Base-by-base conservation (phyloP, 1,139 yeast genomes). In the Lodderomyces metapsilosis region DNA sequence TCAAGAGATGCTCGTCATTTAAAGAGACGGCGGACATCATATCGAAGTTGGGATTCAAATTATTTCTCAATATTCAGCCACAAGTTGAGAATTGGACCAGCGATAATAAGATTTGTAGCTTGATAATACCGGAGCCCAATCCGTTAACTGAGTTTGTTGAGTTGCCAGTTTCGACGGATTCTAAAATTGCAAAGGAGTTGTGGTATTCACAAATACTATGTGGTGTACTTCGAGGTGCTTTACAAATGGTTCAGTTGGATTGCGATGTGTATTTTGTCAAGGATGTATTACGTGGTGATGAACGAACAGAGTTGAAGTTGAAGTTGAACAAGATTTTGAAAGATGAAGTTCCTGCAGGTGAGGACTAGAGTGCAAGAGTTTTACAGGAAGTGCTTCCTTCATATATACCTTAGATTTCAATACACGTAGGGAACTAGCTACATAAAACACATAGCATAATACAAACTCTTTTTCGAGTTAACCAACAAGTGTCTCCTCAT, bases 341-440 rank as follows among this genome's bases (percentile, higher is more conserved):
- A 60, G 98, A 92, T 58, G 98, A 92, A 65, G 85, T 92, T 36
- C 98, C 98, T 7, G 95, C 95, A 6, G 98, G 98, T 16, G 98
- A 92, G 61, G 97, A 91, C 25, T 36, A 36, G 13, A 18, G 22
- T 7, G 18, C 7, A 13, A n/a, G 10, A 10, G n/a, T 10, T 4
- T 8, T 23, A 23, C 4, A 4, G 18, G 5, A 8, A 7, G n/a
- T n/a, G n/a, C n/a, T n/a, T n/a, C n/a, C n/a, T n/a, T n/a, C n/a
- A n/a, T n/a, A n/a, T n/a, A n/a, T n/a, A n/a, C n/a, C n/a, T n/a
- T n/a, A n/a, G n/a, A n/a, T n/a, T n/a, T n/a, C n/a, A 25, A 25
- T 20, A 20, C 22, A 20, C 22, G n/a, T n/a, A n/a, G n/a, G n/a
- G n/a, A n/a, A n/a, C n/a, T n/a, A n/a, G n/a, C n/a, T n/a, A n/a